Evolutionary conservation across 2,329 filamentous ascomycete species (phyloP).

Genomic region (Hymenoscyphus infarciens): DNA sequence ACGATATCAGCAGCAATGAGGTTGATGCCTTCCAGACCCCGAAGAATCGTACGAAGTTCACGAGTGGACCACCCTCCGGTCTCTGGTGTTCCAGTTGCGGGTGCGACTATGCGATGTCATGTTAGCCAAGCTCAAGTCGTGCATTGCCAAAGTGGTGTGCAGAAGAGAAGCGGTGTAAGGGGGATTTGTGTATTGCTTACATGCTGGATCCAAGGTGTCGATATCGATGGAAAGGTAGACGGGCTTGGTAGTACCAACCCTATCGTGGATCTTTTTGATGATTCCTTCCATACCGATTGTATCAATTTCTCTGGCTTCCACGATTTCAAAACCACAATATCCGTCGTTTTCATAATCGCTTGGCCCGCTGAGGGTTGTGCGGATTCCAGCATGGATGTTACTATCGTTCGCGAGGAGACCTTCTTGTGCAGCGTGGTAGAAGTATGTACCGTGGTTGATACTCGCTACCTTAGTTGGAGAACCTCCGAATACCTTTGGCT

Average conservation of each 20-base stretch:
- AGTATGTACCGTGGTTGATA: constrained; percentile 88
- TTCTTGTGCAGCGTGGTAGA: constrained; percentile 77
- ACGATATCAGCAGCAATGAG: constrained; percentile 69
- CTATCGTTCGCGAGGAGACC: constrained; percentile 76
- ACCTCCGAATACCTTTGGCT: constrained; percentile 82
- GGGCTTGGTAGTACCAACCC: constrained; percentile 69
- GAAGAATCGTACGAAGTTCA: constrained; percentile 67
- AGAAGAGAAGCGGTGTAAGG: constrained; percentile 16
- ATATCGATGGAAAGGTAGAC: constrained; percentile 86
- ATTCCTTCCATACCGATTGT: constrained; percentile 69
- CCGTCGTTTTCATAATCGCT: constrained; percentile 83
- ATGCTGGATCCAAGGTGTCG: constrained; percentile 82
- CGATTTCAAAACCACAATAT: constrained; percentile 79
- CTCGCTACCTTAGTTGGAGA: constrained; percentile 70
- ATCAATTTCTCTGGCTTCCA: constrained; percentile 71
- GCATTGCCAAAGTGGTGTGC: background rate
- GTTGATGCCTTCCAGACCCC: constrained; percentile 66
- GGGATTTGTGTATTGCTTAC: constrained; percentile 38
- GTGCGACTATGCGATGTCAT: constrained; percentile 49
- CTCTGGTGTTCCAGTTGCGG: constrained; percentile 71
- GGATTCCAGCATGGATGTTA: constrained; percentile 84
- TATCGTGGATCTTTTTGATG: constrained; percentile 70
- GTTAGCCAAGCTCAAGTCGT: background rate
- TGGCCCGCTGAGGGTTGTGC: constrained; percentile 74
- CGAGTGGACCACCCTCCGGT: constrained; percentile 73